Evolutionary conservation across 352 stramenopile genomes (phyloP).

Genomic region (Discostella stelligera): DNA sequence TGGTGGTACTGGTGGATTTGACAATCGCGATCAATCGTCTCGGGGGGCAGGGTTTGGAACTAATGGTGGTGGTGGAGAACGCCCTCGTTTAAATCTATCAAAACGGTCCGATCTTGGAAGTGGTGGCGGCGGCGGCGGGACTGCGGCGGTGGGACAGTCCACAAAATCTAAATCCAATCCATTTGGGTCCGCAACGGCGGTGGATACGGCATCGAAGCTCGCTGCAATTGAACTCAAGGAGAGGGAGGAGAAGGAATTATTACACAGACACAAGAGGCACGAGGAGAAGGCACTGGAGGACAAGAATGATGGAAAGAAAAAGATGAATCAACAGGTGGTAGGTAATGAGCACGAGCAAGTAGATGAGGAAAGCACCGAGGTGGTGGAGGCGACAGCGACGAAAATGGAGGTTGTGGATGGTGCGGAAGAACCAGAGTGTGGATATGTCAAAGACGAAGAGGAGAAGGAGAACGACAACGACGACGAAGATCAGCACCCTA

Average conservation of each 20-base stretch:
- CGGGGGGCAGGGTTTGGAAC: slow-evolving; percentile 11
- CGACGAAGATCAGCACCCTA: slow-evolving; percentile 4
- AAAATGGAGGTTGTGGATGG: neutral
- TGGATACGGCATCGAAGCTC: slow-evolving; percentile 44
- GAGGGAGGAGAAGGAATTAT: slow-evolving; percentile 21
- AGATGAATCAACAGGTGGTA: neutral
- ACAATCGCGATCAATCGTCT: too few species aligned
- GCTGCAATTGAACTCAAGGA: slow-evolving; percentile 36
- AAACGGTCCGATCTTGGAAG: slow-evolving; percentile 23
- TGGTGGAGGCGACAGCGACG: slow-evolving; percentile 7
- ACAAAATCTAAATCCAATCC: slow-evolving; percentile 31
- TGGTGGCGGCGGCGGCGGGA: neutral
- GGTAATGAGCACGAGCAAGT: slow-evolving; percentile 1
- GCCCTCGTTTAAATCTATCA: slow-evolving; percentile 61
- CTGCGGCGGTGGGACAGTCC: too few species aligned
- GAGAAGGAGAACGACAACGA: neutral
- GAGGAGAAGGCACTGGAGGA: slow-evolving; percentile 12
- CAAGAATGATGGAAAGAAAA: neutral
- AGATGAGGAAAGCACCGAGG: slow-evolving; percentile 6
- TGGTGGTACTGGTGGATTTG: slow-evolving; percentile 9
- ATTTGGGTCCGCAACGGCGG: slow-evolving; percentile 45
- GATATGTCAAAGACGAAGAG: neutral
- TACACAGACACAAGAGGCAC: neutral
- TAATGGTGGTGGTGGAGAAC: slow-evolving; percentile 20
- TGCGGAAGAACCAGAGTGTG: slow-evolving; percentile 14